phyloP scores from a whole-genome alignment of 495 filamentous ascomycete genomes.

The Penicillium pancosmium region DNA sequence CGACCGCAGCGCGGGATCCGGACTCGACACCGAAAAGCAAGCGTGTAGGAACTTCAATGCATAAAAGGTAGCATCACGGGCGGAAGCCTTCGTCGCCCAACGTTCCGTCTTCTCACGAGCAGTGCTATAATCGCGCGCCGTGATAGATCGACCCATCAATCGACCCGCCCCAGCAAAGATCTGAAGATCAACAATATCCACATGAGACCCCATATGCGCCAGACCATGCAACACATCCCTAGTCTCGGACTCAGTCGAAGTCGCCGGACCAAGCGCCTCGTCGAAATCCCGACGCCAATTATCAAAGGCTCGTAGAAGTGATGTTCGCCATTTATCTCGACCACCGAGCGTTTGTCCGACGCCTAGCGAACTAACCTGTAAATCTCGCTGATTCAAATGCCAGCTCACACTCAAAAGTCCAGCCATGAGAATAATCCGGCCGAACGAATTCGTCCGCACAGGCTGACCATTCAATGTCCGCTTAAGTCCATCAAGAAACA shows the following conservation, averaged over 20 bases:
- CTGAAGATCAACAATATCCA: constrained; percentile 96
- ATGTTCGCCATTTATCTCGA: constrained; percentile 88
- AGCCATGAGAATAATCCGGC: constrained; percentile 93
- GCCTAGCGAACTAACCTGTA: constrained; percentile 88
- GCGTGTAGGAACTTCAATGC: constrained; percentile 84
- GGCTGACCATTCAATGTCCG: constrained; percentile 83
- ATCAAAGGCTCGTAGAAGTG: constrained; percentile 87
- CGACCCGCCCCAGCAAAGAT: constrained; percentile 88
- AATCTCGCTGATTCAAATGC: constrained; percentile 97
- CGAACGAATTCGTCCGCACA: constrained; percentile 92
- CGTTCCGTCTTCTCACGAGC: constrained; percentile 77
- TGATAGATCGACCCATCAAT: constrained; percentile 84
- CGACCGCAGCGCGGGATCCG: constrained; percentile 51
- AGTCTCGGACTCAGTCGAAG: constrained; percentile 57
- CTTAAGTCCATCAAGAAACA: constrained; percentile 91
- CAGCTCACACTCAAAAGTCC: constrained; percentile 91
- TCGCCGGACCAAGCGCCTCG: constrained; percentile 64
- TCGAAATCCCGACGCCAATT: constrained; percentile 96
- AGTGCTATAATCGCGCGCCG: constrained; percentile 74
- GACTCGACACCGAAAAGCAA: constrained; percentile 53
- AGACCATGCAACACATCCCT: constrained; percentile 88
- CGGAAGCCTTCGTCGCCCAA: constrained; percentile 92
- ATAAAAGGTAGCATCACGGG: constrained; percentile 92
- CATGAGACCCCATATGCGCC: constrained; percentile 97
- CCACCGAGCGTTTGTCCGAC: constrained; percentile 80